phyloP scores from a whole-genome alignment of 2,329 filamentous ascomycete species.

The Helminthosporium solani region DNA sequence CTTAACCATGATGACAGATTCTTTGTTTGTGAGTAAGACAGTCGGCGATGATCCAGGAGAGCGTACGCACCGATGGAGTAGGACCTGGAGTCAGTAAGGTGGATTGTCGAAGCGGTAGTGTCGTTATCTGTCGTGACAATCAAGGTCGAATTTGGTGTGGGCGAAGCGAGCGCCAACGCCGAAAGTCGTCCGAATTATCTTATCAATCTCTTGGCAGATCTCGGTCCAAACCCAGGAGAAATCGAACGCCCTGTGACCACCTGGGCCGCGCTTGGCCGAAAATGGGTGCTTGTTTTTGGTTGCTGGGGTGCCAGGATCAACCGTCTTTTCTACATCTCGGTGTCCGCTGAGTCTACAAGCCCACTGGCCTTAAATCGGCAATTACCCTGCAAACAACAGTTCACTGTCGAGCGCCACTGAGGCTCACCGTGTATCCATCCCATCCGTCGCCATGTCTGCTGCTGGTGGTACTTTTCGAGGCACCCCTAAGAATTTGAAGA shows the following conservation, averaged over 20 bases:
- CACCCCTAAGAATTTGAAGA: conserved; percentile 65
- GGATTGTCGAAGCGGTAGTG: conserved; percentile 35
- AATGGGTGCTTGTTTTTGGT: conserved; percentile 8
- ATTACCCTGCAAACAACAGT: conserved; percentile 22
- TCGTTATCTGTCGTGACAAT: conserved; percentile 22
- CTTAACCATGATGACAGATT: conserved; percentile 69
- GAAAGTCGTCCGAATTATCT: conserved; percentile 29
- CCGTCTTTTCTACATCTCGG: conserved; percentile 5
- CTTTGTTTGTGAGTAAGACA: conserved; percentile 26
- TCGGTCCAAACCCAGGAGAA: too few species aligned
- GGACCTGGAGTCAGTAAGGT: conserved; percentile 39
- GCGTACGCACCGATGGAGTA: conserved; percentile 38
- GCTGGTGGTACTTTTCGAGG: conserved; percentile 67
- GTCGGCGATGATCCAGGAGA: conserved; percentile 4
- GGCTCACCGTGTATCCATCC: conserved; percentile 9
- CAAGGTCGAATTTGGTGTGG: conserved; percentile 23
- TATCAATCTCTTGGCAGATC: conserved; percentile 27
- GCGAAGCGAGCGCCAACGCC: conserved; percentile 19
- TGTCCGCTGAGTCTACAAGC: neutral
- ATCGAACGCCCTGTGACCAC: conserved; percentile 16
- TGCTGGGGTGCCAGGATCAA: conserved; percentile 4
- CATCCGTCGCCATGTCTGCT: conserved; percentile 54
- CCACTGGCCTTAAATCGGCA: neutral
- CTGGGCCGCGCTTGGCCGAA: conserved; percentile 11
- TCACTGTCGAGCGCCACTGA: conserved; percentile 19